These are phyloP conservation scores for Xylariales sp. DNA, from an alignment of 2,329 filamentous ascomycete genomes.

Conservation along the genomic window DNA sequence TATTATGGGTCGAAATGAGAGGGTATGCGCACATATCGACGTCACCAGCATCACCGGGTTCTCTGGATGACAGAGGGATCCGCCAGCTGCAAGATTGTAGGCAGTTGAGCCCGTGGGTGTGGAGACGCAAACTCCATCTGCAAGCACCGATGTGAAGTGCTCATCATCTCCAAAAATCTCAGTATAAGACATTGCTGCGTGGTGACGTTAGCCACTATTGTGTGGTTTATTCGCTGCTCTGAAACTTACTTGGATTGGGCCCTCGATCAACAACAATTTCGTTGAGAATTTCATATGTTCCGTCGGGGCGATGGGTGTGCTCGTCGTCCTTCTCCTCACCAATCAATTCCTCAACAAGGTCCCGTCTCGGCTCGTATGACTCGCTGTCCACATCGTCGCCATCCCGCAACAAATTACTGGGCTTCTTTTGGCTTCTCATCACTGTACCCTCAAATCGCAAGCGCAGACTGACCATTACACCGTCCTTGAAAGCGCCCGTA, in stretches of 20 bases:
- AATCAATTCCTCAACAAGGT: constrained; percentile 85
- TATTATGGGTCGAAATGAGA: constrained; percentile 95
- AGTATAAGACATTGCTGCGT: constrained; percentile 77
- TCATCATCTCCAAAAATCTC: constrained; percentile 94
- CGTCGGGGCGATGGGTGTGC: constrained; percentile 79
- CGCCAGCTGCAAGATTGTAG: constrained; percentile 94
- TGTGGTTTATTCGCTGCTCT: neutral
- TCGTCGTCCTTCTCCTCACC: constrained; percentile 81
- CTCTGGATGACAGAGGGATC: constrained; percentile 90
- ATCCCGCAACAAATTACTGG: constrained; percentile 19
- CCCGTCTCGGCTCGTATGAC: constrained; percentile 42
- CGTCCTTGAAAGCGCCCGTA: constrained; percentile 68
- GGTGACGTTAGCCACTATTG: neutral
- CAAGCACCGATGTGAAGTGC: constrained; percentile 89
- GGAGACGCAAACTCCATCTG: constrained; percentile 88
- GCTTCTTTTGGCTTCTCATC: constrained; percentile 68
- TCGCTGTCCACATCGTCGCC: constrained; percentile 22
- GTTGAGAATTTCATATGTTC: constrained; percentile 86
- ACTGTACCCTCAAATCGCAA: constrained; percentile 90
- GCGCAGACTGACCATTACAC: constrained; percentile 82
- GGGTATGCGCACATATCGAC: constrained; percentile 89
- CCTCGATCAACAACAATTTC: constrained; percentile 95
- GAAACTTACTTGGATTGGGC: constrained; percentile 75
- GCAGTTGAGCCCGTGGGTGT: constrained; percentile 94
- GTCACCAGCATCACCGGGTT: constrained; percentile 95